Evolutionary conservation across 768 basidiomycete species (phyloP), one percentile per base, ranked within the genome.

Genomic region (Dacryopinax spathularia): DNA sequence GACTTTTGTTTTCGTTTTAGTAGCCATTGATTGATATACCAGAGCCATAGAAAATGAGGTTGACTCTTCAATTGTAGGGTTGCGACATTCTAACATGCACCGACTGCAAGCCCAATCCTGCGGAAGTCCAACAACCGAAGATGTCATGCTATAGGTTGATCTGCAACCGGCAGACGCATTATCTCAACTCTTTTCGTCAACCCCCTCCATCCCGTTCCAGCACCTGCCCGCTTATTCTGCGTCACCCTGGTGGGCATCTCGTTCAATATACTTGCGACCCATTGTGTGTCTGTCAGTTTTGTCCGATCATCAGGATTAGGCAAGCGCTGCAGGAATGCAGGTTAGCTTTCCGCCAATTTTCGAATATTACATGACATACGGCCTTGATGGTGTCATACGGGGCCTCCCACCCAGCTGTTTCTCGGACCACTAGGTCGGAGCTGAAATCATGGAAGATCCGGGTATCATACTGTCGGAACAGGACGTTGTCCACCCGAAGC

Each of bases 401-500:
- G 20, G 89, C 91, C 74, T 98, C 93, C 87, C 93, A 91, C 2
- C 95, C 96, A 63, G 83, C 85, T 20, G 81, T 77, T 72, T 98
- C 93, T 37, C 89, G 81, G 3, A 97, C 79, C 37, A 98, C 72
- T 33, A 82, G 70, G 0, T 84, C 82, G 0, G 84, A 81, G 0
- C 79, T 71, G 67, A 97, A 91, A 0, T 87, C 86, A 72, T 95
- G 90, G 70, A 89, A 99, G 59, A 96, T 77, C 39, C 96, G 81
- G 0, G 93, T 93, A 70, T 99, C 96, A 68, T 82, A 84, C 35
- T 83, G 82, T 41, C 96, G 82, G 76, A 98, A 98, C 59, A 98
- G 83, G 44, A 99, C 95, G 62, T 87, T 83, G 72, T 99, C 96
- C 59, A 99, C 93, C 25, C 96, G 84, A 4, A 99, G 80, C n/a